Evolutionary conservation across 768 basidiomycete species (phyloP).

Genomic region (Termitomyces bulborhizus): DNA sequence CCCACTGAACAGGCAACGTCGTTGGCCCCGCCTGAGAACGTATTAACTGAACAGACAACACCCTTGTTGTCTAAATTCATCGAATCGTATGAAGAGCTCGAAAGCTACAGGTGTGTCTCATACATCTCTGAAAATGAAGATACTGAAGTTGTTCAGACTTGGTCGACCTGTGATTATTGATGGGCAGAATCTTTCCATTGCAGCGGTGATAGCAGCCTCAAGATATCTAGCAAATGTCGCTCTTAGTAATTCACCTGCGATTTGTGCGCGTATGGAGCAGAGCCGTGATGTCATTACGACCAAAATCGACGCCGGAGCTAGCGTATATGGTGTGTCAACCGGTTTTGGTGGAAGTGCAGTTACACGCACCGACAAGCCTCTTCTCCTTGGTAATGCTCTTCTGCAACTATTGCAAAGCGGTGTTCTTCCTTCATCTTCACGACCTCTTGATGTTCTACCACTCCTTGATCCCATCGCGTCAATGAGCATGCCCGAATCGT

Average conservation of each 20-base stretch:
- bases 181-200: slow-evolving; percentile 66
- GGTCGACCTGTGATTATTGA: slow-evolving; percentile 61
- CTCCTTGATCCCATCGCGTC: slow-evolving; percentile 64
- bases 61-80: slow-evolving; percentile 52
- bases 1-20: slow-evolving; percentile 17
- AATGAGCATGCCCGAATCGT: slow-evolving; percentile 76
- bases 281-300: slow-evolving; percentile 58
- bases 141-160: slow-evolving; percentile 31
- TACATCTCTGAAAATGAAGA: not conserved
- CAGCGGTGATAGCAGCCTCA: slow-evolving; percentile 72
- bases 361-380: slow-evolving; percentile 70
- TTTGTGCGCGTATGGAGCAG: slow-evolving; percentile 48
- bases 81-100: slow-evolving; percentile 54
- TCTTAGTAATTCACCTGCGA: slow-evolving; percentile 41
- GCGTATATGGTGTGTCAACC: slow-evolving; percentile 77
- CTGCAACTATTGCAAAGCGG: slow-evolving; percentile 80
- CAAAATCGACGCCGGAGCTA: slow-evolving; percentile 62
- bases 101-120: slow-evolving; percentile 50
- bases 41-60: slow-evolving; percentile 16
- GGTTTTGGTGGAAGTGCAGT: slow-evolving; percentile 90
- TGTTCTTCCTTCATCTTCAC: slow-evolving; percentile 54
- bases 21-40: slow-evolving; percentile 22
- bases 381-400: slow-evolving; percentile 72
- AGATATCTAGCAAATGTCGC: slow-evolving; percentile 51
- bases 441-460: slow-evolving; percentile 48